Percentiles rank a stretch among this genome's conserved stretches.
Evolutionary conservation across 2,329 filamentous ascomycete species (phyloP).

Genomic region (Saccharata proteae): DNA sequence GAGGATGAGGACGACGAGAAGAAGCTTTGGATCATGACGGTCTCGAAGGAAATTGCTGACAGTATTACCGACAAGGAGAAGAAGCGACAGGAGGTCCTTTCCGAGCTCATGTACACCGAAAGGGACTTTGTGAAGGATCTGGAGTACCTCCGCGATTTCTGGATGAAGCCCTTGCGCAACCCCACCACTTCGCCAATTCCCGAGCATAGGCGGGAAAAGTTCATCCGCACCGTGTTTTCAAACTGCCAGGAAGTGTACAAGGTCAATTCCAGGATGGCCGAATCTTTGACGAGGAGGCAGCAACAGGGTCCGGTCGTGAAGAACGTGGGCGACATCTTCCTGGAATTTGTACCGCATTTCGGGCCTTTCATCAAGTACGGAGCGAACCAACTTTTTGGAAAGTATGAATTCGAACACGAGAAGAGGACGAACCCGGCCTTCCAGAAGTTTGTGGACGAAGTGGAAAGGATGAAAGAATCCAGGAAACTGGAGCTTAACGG

Average conservation of each 20-base stretch:
- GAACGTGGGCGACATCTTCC: constrained; percentile 86
- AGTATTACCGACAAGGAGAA: constrained; percentile 83
- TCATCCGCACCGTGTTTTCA: constrained; percentile 88
- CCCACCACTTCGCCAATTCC: constrained; percentile 69
- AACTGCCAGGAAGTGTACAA: constrained; percentile 91
- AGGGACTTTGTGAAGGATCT: constrained; percentile 98
- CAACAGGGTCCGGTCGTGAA: constrained; percentile 81
- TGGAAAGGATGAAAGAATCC: constrained; percentile 89
- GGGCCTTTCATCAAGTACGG: constrained; percentile 95
- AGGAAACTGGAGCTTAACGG: constrained; percentile 94
- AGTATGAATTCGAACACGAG: constrained; percentile 97
- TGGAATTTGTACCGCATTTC: constrained; percentile 84
- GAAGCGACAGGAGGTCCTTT: constrained; percentile 96
- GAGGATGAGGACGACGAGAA: constrained; percentile 87
- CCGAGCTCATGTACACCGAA: constrained; percentile 97
- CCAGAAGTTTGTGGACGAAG: constrained; percentile 87
- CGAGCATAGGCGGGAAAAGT: constrained; percentile 72
- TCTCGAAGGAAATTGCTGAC: constrained; percentile 87
- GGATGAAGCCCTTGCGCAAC: constrained; percentile 80
- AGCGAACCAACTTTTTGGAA: constrained; percentile 88
- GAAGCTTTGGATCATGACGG: constrained; percentile 98
- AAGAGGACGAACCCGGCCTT: constrained; percentile 77
- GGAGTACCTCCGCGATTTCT: constrained; percentile 95
- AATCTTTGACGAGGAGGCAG: constrained; percentile 78
- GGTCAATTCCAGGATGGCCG: constrained; percentile 80